Base-by-base conservation (phyloP, 208 protist genomes). In the Trypanosoma boissoni region DNA sequence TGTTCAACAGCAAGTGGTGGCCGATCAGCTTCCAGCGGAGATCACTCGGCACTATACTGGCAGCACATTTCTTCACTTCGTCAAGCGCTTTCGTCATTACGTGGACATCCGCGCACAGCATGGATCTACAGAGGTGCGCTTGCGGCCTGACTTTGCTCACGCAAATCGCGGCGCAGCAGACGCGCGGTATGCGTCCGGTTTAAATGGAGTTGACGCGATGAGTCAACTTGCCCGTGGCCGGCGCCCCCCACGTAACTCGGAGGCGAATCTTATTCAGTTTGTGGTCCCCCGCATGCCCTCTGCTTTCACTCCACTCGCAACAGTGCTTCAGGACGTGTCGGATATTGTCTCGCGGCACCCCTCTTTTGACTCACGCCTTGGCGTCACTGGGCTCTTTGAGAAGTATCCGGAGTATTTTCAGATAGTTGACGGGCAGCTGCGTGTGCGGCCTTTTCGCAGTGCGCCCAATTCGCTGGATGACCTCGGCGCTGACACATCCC, bases 391-490 rank as follows among this genome's bases (percentile, higher is more conserved):
- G 18, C 58, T 92, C 24, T 76, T 95, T 32, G 83, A 86, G 32
- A 91, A 91, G 69, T 91, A 95, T 59, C 82, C 82, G 1, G 81
- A 92, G 55, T 95, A 95, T 60, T 91, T 95, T 58, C 88, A 95
- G 51, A 52, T 92, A 28, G 67, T 74, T 9, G 76, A 88, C 29
- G 74, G 78, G 2, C 76, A 74, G 57, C 53, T 92, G 29, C 88
- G 88, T 16, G 78, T 82, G 10, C 84, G 88, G 36, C 88, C 88
- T 3, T 89, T 88, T 53, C 59, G 64, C 3, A 69, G 66, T 27
- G 84, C 88, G 1, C 88, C 85, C 1, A 84, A 89, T 68, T 83
- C 88, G 36, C 50, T 92, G 31, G 73, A 80, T 46, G 80, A 90
- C 32, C 45, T 71, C 0, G 76, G 83, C 59, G 43, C 16, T 1